These are phyloP conservation scores for Fragilaria crotonensis DNA, from an alignment of 108 stramenopile genomes.

Conservation along the genomic window DNA sequence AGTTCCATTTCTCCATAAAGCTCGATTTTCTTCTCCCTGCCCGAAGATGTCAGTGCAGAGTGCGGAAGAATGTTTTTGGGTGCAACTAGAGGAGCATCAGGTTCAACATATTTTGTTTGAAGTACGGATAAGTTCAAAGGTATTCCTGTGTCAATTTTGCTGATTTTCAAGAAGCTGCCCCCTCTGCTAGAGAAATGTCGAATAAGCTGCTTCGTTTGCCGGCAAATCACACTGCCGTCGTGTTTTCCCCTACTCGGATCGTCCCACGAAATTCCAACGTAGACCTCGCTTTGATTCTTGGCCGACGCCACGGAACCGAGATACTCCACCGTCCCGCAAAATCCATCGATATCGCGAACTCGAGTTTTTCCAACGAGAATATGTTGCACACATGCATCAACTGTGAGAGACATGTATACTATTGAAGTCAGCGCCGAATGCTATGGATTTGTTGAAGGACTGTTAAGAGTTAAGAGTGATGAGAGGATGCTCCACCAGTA, in stretches of 20 bases:
- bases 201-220: conserved; percentile 58
- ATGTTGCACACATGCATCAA: too few species aligned
- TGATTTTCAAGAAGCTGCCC: conserved; percentile 64
- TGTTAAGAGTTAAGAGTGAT: too few species aligned
- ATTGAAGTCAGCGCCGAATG: too few species aligned
- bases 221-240: conserved; percentile 77
- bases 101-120: conserved; percentile 53
- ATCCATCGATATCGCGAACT: conserved; percentile 74
- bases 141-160: conserved; percentile 52
- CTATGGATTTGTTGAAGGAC: too few species aligned
- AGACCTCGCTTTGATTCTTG: conserved; percentile 63
- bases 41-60: conserved; percentile 57
- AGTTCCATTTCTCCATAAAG: conserved; percentile 79
- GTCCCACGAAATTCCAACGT: conserved; percentile 86
- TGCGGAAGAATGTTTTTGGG: conserved; percentile 77
- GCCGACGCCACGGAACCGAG: conserved; percentile 83
- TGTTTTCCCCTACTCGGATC: conserved; percentile 80
- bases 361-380: conserved; percentile 36
- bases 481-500: too few species aligned
- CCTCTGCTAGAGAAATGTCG: conserved; percentile 69
- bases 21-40: conserved; percentile 76
- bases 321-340: conserved; percentile 79
- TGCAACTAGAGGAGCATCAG: conserved; percentile 67
- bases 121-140: conserved; percentile 38
- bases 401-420: too few species aligned